Evolutionary conservation across 192 early-diverging fungal genomes (phyloP), one percentile per base, ranked within the genome.

Genomic region (Coemansia sp.): DNA sequence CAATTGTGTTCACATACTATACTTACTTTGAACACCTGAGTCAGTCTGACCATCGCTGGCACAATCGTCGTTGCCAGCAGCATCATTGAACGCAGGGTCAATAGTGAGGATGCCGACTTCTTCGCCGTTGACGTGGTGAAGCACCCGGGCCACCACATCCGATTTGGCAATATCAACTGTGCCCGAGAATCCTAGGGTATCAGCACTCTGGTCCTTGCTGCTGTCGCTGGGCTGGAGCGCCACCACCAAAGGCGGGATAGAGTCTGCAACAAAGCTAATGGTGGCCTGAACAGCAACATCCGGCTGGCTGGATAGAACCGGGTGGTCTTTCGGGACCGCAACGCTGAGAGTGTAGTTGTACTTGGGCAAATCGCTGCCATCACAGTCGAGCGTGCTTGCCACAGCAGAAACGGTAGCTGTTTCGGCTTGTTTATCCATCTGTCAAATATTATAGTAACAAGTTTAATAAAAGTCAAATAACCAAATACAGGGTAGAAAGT

Each of bases 1-100:
- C 46, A 6, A 25, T 49, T 49, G 46, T 49, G 46, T 49, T 49
- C 46, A 5, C 46, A 49, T 49, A 56, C 31, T 56, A 56, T 56
- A 56, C 53, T 56, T 56, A 56, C 53, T 56, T 29, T 34, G 26
- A 34, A 56, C 53, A 29, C 53, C 31, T 18, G 53, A 56, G 31
- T 56, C 53, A 33, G 26, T 34, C 33, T 56, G 53, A 16, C 29
- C 53, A 56, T 29, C 30, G 53, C 53, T 56, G 29, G 53, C 53
- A 34, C 53, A 56, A 33, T 56, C 53, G 29, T 56, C 29, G 16
- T 56, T 30, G 31, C 31, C 30, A 56, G 53, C 7, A 56, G 8
- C 29, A n/a, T 49, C 46, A 23, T 25, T 49, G 46, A 49, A 26
- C 13, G 46, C 46, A 13, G 46, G 46, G 13, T 49, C 46, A 5